phyloP scores from a whole-genome alignment of 1,139 yeast genomes.

The Hyphopichia khmerensis region DNA sequence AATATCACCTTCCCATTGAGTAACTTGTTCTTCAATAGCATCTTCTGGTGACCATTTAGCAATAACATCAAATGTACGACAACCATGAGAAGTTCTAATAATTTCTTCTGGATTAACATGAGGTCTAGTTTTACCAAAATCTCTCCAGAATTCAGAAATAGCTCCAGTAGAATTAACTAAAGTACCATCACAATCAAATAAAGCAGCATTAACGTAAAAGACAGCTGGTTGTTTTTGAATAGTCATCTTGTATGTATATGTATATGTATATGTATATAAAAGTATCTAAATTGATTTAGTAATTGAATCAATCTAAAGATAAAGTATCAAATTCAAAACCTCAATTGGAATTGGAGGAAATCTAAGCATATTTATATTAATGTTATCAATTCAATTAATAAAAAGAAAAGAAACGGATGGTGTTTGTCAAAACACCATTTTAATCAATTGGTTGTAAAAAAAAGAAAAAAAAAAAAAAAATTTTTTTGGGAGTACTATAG shows the following conservation, averaged over 20 bases:
- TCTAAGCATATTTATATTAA: neutral
- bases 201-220: constrained; percentile 14
- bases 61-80: constrained; percentile 15
- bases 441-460: neutral
- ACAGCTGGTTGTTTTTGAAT: constrained; percentile 15
- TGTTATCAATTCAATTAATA: neutral
- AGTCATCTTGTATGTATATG: constrained; percentile 17
- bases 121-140: constrained; percentile 14
- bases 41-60: constrained; percentile 17
- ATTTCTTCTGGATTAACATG: constrained; percentile 16
- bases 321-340: too few species aligned
- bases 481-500: too few species aligned
- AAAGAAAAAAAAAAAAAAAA: neutral
- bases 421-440: neutral
- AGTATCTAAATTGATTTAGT: too few species aligned
- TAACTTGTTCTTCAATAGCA: constrained; percentile 13
- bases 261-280: too few species aligned
- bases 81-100: constrained; percentile 15
- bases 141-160: constrained; percentile 16
- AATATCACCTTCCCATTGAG: constrained; percentile 15
- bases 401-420: too few species aligned
- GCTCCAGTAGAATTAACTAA: constrained; percentile 16
- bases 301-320: neutral
- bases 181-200: constrained; percentile 16
- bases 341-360: neutral